Percentiles rank a stretch among this genome's conserved stretches.
Evolutionary conservation across 1,284 basidiomycete genomes (phyloP).

Genomic region (Ustilago tritici): DNA sequence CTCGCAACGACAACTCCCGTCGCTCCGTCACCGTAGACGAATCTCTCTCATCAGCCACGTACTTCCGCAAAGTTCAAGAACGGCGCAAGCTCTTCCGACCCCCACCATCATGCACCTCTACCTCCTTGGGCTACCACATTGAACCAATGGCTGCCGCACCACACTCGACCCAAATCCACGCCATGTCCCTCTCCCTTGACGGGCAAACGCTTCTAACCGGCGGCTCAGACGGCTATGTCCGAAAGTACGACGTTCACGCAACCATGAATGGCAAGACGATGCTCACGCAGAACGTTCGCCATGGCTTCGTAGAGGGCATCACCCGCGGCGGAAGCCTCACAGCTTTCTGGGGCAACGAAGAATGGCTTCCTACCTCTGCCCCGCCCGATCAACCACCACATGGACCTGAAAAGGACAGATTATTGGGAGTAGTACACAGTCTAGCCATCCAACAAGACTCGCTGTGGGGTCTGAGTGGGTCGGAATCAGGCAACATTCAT

Average conservation of each 20-base stretch:
- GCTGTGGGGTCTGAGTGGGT: slow-evolving; percentile 64
- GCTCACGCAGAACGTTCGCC: slow-evolving; percentile 87
- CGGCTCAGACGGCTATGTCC: slow-evolving; percentile 91
- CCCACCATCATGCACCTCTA: slow-evolving; percentile 20
- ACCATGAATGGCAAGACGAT: slow-evolving; percentile 88
- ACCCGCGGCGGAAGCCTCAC: slow-evolving; percentile 88
- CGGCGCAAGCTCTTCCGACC: slow-evolving; percentile 39
- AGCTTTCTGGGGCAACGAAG: slow-evolving; percentile 82
- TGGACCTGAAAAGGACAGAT: slow-evolving; percentile 41
- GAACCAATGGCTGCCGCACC: slow-evolving; percentile 93
- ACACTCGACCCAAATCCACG: slow-evolving; percentile 86
- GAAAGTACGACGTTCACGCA: slow-evolving; percentile 90
- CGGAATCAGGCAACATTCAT: slow-evolving; percentile 73
- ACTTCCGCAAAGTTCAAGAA: slow-evolving; percentile 39
- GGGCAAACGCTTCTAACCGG: slow-evolving; percentile 90
- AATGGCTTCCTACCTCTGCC: slow-evolving; percentile 44
- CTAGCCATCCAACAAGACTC: slow-evolving; percentile 64
- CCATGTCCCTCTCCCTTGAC: slow-evolving; percentile 85
- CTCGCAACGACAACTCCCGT: slow-evolving; percentile 16
- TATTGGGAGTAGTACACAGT: slow-evolving; percentile 63
- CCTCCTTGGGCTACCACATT: slow-evolving; percentile 71
- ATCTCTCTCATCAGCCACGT: slow-evolving; percentile 30
- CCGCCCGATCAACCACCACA: slow-evolving; percentile 6
- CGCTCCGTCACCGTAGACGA: slow-evolving; percentile 19
- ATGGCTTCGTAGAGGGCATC: slow-evolving; percentile 90